phyloP scores from a whole-genome alignment of 208 protist species.

The Crithidia fasciculata region DNA sequence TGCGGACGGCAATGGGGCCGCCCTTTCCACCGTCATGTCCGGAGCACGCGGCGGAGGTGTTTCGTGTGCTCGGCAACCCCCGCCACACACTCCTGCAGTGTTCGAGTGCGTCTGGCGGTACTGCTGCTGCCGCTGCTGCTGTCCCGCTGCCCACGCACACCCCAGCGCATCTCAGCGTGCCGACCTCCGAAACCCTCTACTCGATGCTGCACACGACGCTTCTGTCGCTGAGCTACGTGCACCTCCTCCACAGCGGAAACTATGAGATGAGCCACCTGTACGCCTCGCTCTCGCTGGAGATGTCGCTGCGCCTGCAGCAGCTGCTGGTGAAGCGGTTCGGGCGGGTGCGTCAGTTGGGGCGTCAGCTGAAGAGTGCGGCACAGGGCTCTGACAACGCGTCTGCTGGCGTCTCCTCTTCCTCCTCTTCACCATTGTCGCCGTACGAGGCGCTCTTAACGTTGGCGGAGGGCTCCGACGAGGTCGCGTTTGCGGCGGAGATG shows the following conservation, averaged over 20 bases:
- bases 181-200: conserved; percentile 33
- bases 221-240: conserved; percentile 61
- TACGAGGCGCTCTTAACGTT: background rate
- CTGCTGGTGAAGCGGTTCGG: conserved; percentile 17
- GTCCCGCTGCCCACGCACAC: background rate
- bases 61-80: conserved; percentile 16
- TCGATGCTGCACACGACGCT: conserved; percentile 43
- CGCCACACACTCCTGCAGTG: conserved; percentile 23
- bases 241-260: conserved; percentile 53
- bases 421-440: background rate
- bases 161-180: background rate
- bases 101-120: too few species aligned
- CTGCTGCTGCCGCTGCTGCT: too few species aligned
- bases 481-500: conserved; percentile 10
- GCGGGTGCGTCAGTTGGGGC: background rate
- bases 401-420: background rate
- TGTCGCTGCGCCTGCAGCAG: conserved; percentile 31
- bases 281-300: conserved; percentile 55
- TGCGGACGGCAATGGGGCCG: conserved; percentile 10
- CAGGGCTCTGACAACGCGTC: background rate
- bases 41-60: conserved; percentile 50
- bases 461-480: background rate
- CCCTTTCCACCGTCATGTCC: conserved; percentile 37
- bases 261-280: conserved; percentile 68
- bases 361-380: background rate